These are phyloP conservation scores for Apophysomyces elegans DNA, from an alignment of 371 early-diverging fungal genomes.

Conservation along the genomic window DNA sequence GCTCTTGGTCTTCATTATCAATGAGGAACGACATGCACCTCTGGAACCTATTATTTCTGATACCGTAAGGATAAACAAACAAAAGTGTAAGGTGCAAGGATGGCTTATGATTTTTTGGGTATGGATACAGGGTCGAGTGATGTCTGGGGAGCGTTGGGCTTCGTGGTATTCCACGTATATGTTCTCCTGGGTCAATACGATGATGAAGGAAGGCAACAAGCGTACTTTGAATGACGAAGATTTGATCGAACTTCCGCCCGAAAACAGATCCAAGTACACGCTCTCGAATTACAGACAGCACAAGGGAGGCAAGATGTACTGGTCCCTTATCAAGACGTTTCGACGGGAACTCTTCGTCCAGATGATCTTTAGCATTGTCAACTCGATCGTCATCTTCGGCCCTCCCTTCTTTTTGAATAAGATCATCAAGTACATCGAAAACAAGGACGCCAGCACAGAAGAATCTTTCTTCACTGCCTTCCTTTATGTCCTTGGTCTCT, in stretches of 20 bases:
- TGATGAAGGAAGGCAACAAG: slow-evolving; percentile 56
- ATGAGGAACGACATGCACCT: slow-evolving; percentile 38
- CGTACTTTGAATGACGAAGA: slow-evolving; percentile 57
- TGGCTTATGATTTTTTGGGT: neutral
- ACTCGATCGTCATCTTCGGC: slow-evolving; percentile 48
- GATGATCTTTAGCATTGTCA: slow-evolving; percentile 42
- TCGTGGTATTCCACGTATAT: slow-evolving; percentile 58
- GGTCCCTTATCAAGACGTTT: slow-evolving; percentile 33
- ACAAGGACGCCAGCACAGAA: slow-evolving; percentile 23
- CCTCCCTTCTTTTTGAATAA: slow-evolving; percentile 55
- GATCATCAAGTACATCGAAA: slow-evolving; percentile 54
- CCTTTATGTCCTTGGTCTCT: slow-evolving; percentile 58
- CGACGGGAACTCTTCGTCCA: slow-evolving; percentile 37
- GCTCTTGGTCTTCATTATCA: slow-evolving; percentile 15
- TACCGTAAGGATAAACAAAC: slow-evolving; percentile 17
- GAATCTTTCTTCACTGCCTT: slow-evolving; percentile 44
- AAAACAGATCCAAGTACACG: slow-evolving; percentile 40
- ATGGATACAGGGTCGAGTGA: slow-evolving; percentile 37
- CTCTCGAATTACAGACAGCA: slow-evolving; percentile 27
- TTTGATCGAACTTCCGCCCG: slow-evolving; percentile 44
- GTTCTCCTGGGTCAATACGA: slow-evolving; percentile 56
- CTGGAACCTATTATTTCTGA: slow-evolving; percentile 34
- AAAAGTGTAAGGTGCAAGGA: no score
- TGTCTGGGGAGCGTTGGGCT: slow-evolving; percentile 56
- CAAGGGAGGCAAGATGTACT: slow-evolving; percentile 13